Evolutionary conservation across 495 filamentous ascomycete genomes (phyloP), one percentile per base, ranked within the genome.

Genomic region (Xylaria curta): DNA sequence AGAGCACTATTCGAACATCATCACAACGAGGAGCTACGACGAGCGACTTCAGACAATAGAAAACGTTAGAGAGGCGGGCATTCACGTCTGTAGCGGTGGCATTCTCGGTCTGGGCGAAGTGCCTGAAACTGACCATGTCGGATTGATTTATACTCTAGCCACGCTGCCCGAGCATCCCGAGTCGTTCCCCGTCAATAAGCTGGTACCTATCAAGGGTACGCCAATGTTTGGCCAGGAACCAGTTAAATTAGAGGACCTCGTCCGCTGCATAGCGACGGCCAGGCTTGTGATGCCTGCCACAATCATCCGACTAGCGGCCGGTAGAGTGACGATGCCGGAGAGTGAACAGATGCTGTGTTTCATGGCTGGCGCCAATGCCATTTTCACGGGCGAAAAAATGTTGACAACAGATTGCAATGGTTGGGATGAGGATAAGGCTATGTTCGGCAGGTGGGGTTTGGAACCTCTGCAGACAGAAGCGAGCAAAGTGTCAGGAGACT

Each of bases 341-440:
- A 93, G 93, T 79, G 90, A 95, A 82, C 93, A 97, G 81, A 87
- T 92, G 26, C 79, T 93, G 71, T 95, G 93, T 76, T 97, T 95
- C 80, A 88, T 90, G 86, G 92, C 93, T 0, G 93, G 93, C 33
- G 93, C 93, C 0, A 97, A 97, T 78, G 93, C 93, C 15, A 88
- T 97, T 9, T 97, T 97, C 79, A 97, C 93, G 0, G 93, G 93
- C 24, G 93, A 97, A 83, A 95, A 93, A 86, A 95, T 97, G 93
- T 76, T 95, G 83, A 97, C 93, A 21, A 95, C 93, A 0, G 91
- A 92, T 68, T 95, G 93, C 78, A 94, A 91, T 72, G 93, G 93
- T 5, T 97, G 92, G 92, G 93, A 94, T 72, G 92, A 94, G 81
- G 93, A 97, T 74, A 89, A 87, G 64, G 88, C 70, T 9, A 91